Evolutionary conservation across 768 basidiomycete genomes (phyloP), one percentile per base, ranked within the genome.

Genomic region (Leccinum fibrillosum): DNA sequence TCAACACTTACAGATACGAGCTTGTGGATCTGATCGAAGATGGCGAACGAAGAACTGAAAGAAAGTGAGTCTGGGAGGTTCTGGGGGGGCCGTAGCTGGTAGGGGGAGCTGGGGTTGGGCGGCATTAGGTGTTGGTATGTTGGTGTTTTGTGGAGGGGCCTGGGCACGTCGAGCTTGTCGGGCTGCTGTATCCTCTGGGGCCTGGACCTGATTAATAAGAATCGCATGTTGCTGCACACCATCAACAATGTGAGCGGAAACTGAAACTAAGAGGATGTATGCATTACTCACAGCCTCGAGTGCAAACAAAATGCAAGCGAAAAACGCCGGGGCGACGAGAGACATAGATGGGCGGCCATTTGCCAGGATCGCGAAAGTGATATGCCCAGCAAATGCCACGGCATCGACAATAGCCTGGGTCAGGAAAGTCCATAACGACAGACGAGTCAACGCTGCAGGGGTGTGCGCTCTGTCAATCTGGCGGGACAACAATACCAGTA

Each of bases 381-480:
- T 85, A 65, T 95, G 92, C 0, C 89, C 89, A 19, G 90, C 90
- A 69, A 96, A 95, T 0, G 90, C 85, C 45, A 93, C 85, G 0
- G 89, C 83, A 67, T 97, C 94, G 19, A 91, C 81, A 1, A 86
- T 82, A 5, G 88, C 82, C 71, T 94, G 92, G 6, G 86, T 75
- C 21, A 93, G 77, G 69, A 95, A 92, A 1, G 87, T 84, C 88
- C 90, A 94, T 7, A 89, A 77, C 2, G 92, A 95, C 9, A 94
- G 79, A 15, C 89, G 84, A 5, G 88, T 83, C 15, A 95, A 78
- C 5, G 86, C 85, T 2, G 89, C 86, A 1, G 92, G 91, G 5
- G 89, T 92, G 19, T 89, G 82, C 60, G 88, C 90, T 30, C 75
- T 78, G 58, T 87, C 82, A 62, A 86, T 84, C 74, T 97, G 92